These are phyloP conservation scores for Mucor lusitanicus DNA, from an alignment of 371 early-diverging fungal genomes.

Conservation along the genomic window DNA sequence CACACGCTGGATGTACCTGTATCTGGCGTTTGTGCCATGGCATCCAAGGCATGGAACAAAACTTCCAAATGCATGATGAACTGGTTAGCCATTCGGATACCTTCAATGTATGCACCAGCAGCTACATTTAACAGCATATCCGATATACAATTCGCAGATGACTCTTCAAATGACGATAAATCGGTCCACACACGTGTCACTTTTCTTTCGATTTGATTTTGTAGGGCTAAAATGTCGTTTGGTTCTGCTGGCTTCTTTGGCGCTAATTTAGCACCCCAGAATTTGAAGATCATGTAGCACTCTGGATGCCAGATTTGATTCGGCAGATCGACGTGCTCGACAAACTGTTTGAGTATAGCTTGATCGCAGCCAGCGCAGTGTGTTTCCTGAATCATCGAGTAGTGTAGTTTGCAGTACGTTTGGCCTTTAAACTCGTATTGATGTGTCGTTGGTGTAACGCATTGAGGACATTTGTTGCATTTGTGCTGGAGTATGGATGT, in stretches of 20 bases:
- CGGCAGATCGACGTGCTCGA: conserved; percentile 77
- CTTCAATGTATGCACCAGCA: conserved; percentile 77
- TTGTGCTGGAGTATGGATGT: conserved; percentile 20
- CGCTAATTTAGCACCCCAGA: conserved; percentile 77
- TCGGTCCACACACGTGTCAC: conserved; percentile 89
- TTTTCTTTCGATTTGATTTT: conserved; percentile 66
- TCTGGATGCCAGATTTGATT: conserved; percentile 96
- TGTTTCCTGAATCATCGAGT: conserved; percentile 79
- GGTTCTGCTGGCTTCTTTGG: conserved; percentile 9
- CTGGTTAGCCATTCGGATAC: conserved; percentile 84
- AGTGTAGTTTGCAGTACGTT: conserved; percentile 91
- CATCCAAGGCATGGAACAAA: conserved; percentile 84
- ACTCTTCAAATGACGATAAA: conserved; percentile 93
- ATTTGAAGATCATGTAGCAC: conserved; percentile 93
- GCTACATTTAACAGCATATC: conserved; percentile 95
- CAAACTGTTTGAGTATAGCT: conserved; percentile 90
- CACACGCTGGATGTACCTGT: not conserved
- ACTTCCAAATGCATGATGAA: conserved; percentile 92
- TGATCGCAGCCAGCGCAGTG: conserved; percentile 93
- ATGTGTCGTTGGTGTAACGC: conserved; percentile 20
- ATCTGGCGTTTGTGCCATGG: conserved; percentile 1
- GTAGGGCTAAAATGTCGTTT: conserved; percentile 40
- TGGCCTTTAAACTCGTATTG: conserved; percentile 90
- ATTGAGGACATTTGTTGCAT: conserved; percentile 25
- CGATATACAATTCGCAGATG: conserved; percentile 94